phyloP scores from a whole-genome alignment of 1,139 yeast genomes.

The Diutina rugosa region DNA sequence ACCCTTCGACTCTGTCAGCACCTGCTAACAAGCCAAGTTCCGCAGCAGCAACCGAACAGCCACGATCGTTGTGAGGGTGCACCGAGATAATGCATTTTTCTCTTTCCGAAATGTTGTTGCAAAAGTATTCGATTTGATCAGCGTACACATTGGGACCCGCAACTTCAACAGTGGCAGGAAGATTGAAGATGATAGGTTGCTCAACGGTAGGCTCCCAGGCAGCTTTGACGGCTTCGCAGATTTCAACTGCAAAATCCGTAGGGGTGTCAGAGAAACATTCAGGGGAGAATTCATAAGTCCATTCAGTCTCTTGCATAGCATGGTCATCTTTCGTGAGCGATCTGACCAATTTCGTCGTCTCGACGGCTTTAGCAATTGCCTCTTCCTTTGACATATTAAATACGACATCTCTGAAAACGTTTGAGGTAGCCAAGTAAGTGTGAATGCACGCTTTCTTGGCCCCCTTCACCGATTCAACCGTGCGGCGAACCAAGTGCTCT shows the following conservation, averaged over 20 bases:
- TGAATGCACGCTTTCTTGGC: constrained; percentile 87
- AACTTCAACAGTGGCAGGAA: constrained; percentile 98
- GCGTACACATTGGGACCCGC: constrained; percentile 91
- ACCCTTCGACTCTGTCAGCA: constrained; percentile 96
- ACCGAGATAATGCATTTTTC: constrained; percentile 80
- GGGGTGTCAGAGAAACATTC: constrained; percentile 90
- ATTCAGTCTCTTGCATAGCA: constrained; percentile 50
- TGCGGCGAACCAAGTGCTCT: constrained; percentile 77
- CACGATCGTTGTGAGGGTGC: constrained; percentile 95
- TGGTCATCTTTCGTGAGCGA: constrained; percentile 69
- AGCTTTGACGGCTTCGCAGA: constrained; percentile 88
- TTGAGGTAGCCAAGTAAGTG: constrained; percentile 85
- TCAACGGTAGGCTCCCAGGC: constrained; percentile 87
- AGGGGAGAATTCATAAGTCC: constrained; percentile 92
- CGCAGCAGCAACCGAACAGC: constrained; percentile 96
- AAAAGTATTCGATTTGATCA: constrained; percentile 88
- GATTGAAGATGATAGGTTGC: constrained; percentile 82
- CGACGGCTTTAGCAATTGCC: constrained; percentile 68
- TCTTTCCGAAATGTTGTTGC: constrained; percentile 65
- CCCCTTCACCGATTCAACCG: constrained; percentile 80
- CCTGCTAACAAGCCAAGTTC: constrained; percentile 92
- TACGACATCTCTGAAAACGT: constrained; percentile 80
- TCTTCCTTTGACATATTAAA: constrained; percentile 78
- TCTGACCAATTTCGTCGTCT: constrained; percentile 69
- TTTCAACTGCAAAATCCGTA: constrained; percentile 66